A percentile compares a stretch with the other conserved stretches of the same genome.
These are phyloP conservation scores for Tetrapisispora pingtungensis DNA, from an alignment of 805 yeast species.

Conservation along the genomic window DNA sequence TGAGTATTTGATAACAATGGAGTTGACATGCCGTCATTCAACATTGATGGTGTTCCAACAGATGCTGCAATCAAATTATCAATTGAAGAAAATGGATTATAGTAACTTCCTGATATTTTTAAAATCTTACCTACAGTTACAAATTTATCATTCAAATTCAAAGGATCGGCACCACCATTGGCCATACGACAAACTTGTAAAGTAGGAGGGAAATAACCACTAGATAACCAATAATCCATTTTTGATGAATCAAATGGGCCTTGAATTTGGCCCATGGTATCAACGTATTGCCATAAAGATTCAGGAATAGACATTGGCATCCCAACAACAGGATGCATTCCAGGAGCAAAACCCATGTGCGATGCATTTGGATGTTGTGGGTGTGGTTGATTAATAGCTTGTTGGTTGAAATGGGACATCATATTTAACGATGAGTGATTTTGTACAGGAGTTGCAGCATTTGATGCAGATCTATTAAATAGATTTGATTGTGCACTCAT, in stretches of 20 bases:
- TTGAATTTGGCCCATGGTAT: slow-evolving; percentile 57
- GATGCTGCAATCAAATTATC: background rate
- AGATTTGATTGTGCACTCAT: background rate
- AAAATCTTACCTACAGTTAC: slow-evolving; percentile 20
- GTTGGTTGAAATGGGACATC: background rate
- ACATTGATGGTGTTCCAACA: background rate
- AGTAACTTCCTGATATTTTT: slow-evolving; percentile 15
- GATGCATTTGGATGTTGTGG: background rate
- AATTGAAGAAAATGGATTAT: slow-evolving; percentile 14
- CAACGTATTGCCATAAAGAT: slow-evolving; percentile 67
- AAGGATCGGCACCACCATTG: slow-evolving; percentile 19
- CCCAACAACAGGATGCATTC: background rate
- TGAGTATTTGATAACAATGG: background rate
- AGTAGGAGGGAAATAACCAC: slow-evolving; percentile 49
- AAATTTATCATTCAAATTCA: slow-evolving; percentile 19
- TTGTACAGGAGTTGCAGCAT: slow-evolving; percentile 1
- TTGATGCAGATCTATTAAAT: background rate
- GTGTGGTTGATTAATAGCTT: background rate
- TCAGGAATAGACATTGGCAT: slow-evolving; percentile 21
- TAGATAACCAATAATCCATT: slow-evolving; percentile 74
- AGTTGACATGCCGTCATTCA: background rate
- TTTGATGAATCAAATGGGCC: slow-evolving; percentile 74
- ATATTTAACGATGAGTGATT: background rate
- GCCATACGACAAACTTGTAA: slow-evolving; percentile 45
- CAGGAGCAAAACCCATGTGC: background rate